A percentile compares a stretch with the other conserved stretches of the same genome.
phyloP scores from a whole-genome alignment of 495 filamentous ascomycete species.

The Annulohypoxylon moriforme region DNA sequence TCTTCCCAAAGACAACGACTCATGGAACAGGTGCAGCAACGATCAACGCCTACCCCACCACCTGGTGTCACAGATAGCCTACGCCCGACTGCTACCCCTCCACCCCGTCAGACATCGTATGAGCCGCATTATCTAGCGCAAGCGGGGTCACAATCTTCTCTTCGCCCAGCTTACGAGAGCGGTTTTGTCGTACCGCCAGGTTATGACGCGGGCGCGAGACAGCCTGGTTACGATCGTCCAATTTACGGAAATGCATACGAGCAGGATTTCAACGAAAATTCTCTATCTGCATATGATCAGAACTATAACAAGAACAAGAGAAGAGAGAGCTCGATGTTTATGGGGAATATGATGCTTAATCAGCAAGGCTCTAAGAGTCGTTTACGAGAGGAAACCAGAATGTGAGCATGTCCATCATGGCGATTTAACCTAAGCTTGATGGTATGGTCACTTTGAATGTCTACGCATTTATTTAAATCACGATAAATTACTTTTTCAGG shows the following conservation, averaged over 20 bases:
- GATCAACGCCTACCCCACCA: conserved; percentile 59
- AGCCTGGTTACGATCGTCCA: conserved; percentile 55
- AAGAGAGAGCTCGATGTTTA: conserved; percentile 61
- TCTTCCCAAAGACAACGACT: conserved; percentile 60
- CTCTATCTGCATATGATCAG: conserved; percentile 55
- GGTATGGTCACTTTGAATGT: conserved; percentile 4
- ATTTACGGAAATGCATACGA: conserved; percentile 50
- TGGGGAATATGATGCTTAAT: conserved; percentile 55
- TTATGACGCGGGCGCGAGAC: conserved; percentile 44
- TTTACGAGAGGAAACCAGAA: conserved; percentile 55
- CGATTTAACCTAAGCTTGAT: background rate
- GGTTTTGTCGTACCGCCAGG: conserved; percentile 47
- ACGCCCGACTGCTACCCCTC: conserved; percentile 57
- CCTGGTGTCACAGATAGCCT: conserved; percentile 50
- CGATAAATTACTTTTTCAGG: conserved; percentile 23
- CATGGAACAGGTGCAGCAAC: conserved; percentile 52
- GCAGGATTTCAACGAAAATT: conserved; percentile 47
- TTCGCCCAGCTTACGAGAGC: conserved; percentile 57
- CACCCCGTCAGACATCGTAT: conserved; percentile 53
- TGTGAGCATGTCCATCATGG: conserved; percentile 34
- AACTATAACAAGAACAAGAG: conserved; percentile 53
- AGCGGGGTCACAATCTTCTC: conserved; percentile 45
- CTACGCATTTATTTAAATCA: conserved; percentile 21
- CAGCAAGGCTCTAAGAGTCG: conserved; percentile 60
- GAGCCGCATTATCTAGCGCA: conserved; percentile 52